A percentile compares a stretch with the other conserved stretches of the same genome.
These are phyloP conservation scores for Yarrowia galli DNA, from an alignment of 1,139 yeast species.

Conservation along the genomic window DNA sequence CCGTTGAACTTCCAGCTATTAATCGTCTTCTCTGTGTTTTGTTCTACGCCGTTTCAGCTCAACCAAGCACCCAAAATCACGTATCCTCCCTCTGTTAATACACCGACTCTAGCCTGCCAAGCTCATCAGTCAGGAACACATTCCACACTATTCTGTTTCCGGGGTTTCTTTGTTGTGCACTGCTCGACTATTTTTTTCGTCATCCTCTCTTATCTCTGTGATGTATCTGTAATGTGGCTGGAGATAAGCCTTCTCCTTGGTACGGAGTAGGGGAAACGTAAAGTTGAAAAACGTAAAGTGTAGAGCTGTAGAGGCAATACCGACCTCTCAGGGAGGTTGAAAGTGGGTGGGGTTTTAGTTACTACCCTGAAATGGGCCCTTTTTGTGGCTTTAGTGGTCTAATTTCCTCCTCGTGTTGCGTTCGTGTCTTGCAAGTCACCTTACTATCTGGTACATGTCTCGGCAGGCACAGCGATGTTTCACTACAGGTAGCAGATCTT, in stretches of 20 bases:
- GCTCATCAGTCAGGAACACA: constrained; percentile 28
- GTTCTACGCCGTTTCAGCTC: not conserved
- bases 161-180: not conserved
- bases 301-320: not conserved
- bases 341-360: not conserved
- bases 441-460: not conserved
- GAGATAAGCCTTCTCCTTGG: constrained; percentile 20
- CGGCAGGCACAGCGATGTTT: not conserved
- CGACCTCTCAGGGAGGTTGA: not conserved
- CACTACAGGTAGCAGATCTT: not conserved
- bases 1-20: not conserved
- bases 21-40: too few relatives aligned
- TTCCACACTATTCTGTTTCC: constrained; percentile 11
- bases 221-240: constrained; percentile 15
- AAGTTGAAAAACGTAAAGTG: constrained; percentile 4
- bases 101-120: not conserved
- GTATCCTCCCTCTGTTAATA: too few relatives aligned
- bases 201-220: constrained; percentile 19
- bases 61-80: too few relatives aligned
- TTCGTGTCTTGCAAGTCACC: too few relatives aligned
- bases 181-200: constrained; percentile 3
- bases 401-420: not conserved
- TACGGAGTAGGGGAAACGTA: not conserved
- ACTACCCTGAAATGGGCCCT: not conserved
- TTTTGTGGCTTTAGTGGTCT: not conserved